Percentiles rank a stretch among this genome's conserved stretches.
These are phyloP conservation scores for Pseudocercospora vitis DNA, from an alignment of 2,329 filamentous ascomycete species.

Conservation along the genomic window DNA sequence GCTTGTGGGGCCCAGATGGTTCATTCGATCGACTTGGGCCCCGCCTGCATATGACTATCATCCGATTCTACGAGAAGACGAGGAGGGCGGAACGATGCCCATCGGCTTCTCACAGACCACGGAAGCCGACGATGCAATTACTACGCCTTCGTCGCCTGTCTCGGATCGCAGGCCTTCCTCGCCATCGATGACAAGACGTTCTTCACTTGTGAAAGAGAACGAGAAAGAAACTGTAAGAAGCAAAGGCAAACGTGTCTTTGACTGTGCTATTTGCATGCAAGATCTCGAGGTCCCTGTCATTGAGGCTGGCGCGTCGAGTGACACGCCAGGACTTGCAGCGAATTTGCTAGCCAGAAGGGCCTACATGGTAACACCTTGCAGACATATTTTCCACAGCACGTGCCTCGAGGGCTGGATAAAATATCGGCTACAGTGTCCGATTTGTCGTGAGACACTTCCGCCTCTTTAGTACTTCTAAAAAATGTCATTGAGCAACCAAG, in stretches of 20 bases:
- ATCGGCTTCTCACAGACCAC: constrained; percentile 60
- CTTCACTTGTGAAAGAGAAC: constrained; percentile 33
- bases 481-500: background rate
- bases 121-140: constrained; percentile 25
- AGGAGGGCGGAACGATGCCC: constrained; percentile 72
- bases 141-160: constrained; percentile 30
- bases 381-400: constrained; percentile 89
- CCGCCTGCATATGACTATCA: constrained; percentile 89
- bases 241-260: constrained; percentile 65
- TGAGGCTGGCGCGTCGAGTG: constrained; percentile 44
- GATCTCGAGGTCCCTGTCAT: constrained; percentile 85
- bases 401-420: constrained; percentile 97
- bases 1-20: constrained; percentile 83
- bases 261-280: constrained; percentile 95
- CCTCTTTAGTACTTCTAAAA: constrained; percentile 58
- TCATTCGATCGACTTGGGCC: constrained; percentile 68
- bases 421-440: constrained; percentile 88
- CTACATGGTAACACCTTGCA: constrained; percentile 97
- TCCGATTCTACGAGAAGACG: constrained; percentile 80
- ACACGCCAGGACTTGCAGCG: constrained; percentile 49
- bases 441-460: constrained; percentile 85
- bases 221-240: constrained; percentile 38
- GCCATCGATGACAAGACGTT: constrained; percentile 14
- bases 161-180: constrained; percentile 34
- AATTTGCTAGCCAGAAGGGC: constrained; percentile 74